A percentile compares a stretch with the other conserved stretches of the same genome.
These are phyloP conservation scores for Ophiostoma angusticollis DNA, from an alignment of 2,329 filamentous ascomycete species.

Conservation along the genomic window DNA sequence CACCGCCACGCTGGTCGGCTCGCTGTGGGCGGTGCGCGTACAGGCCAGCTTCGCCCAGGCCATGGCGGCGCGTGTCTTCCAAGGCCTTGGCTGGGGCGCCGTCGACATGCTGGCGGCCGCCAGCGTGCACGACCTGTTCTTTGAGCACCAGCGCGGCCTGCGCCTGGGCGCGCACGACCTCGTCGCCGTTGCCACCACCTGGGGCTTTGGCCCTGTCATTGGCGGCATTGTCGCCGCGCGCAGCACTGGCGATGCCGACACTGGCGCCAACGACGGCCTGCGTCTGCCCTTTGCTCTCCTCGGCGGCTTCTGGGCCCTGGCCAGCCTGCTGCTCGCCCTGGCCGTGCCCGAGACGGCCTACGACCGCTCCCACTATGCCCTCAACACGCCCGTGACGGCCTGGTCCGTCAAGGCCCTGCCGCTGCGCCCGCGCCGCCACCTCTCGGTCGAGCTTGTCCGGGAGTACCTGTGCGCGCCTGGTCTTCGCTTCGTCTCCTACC, in stretches of 20 bases:
- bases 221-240: conserved; percentile 25
- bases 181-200: conserved; percentile 33
- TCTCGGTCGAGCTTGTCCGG: conserved; percentile 22
- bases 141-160: conserved; percentile 38
- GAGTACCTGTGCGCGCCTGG: conserved; percentile 24
- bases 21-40: conserved; percentile 36
- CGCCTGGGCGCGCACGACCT: conserved; percentile 33
- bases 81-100: conserved; percentile 46
- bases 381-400: conserved; percentile 18
- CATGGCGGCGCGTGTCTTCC: conserved; percentile 39
- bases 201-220: conserved; percentile 41
- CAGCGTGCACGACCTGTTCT: conserved; percentile 44
- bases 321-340: conserved; percentile 34
- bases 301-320: conserved; percentile 32
- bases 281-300: conserved; percentile 39
- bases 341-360: conserved; percentile 41
- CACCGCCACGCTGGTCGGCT: conserved; percentile 33
- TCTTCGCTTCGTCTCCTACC: not conserved
- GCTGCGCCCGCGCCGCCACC: conserved; percentile 15
- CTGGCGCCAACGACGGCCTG: conserved; percentile 25
- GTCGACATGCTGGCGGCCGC: conserved; percentile 41
- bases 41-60: conserved; percentile 29
- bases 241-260: not conserved
- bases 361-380: conserved; percentile 25
- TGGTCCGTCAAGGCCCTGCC: conserved; percentile 19